These are phyloP conservation scores for Trichoderma oligosporum DNA, from an alignment of 2,329 filamentous ascomycete genomes.

Conservation along the genomic window DNA sequence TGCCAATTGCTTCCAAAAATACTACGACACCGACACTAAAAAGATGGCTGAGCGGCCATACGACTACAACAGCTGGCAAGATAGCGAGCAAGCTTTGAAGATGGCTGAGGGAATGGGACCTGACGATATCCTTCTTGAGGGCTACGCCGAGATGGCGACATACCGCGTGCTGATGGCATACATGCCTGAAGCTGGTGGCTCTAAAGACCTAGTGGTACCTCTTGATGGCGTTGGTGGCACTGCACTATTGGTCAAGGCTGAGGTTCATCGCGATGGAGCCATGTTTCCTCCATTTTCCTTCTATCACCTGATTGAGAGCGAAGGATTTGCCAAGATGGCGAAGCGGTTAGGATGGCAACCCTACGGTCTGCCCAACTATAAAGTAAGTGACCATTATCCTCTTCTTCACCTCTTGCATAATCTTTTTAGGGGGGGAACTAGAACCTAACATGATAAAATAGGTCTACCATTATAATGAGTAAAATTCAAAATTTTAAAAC, in stretches of 20 bases:
- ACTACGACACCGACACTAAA: slow-evolving; percentile 64
- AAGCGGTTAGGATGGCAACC: slow-evolving; percentile 79
- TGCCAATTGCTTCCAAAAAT: slow-evolving; percentile 93
- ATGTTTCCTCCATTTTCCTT: slow-evolving; percentile 98
- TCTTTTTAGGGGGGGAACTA: too few species aligned
- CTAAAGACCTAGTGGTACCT: slow-evolving; percentile 61
- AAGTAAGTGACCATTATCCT: slow-evolving; percentile 59
- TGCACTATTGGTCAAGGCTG: slow-evolving; percentile 87
- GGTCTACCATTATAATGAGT: slow-evolving; percentile 91
- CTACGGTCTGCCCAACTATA: slow-evolving; percentile 92
- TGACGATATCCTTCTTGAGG: slow-evolving; percentile 90
- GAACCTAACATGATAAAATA: slow-evolving; percentile 43
- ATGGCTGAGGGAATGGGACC: slow-evolving; percentile 76
- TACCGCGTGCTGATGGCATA: slow-evolving; percentile 90
- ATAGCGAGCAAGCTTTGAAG: slow-evolving; percentile 73
- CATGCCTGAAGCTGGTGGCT: slow-evolving; percentile 58
- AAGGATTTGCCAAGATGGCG: slow-evolving; percentile 98
- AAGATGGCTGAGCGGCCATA: slow-evolving; percentile 76
- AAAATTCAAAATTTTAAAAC: slow-evolving; percentile 30
- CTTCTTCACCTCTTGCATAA: too few species aligned
- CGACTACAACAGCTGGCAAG: slow-evolving; percentile 97
- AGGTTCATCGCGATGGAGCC: slow-evolving; percentile 93
- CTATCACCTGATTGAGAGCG: slow-evolving; percentile 95
- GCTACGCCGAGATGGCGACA: slow-evolving; percentile 88
- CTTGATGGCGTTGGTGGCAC: slow-evolving; percentile 94